Conservation (phyloP, 139 green algal genomes). For the Dunaliella sp. region DNA sequence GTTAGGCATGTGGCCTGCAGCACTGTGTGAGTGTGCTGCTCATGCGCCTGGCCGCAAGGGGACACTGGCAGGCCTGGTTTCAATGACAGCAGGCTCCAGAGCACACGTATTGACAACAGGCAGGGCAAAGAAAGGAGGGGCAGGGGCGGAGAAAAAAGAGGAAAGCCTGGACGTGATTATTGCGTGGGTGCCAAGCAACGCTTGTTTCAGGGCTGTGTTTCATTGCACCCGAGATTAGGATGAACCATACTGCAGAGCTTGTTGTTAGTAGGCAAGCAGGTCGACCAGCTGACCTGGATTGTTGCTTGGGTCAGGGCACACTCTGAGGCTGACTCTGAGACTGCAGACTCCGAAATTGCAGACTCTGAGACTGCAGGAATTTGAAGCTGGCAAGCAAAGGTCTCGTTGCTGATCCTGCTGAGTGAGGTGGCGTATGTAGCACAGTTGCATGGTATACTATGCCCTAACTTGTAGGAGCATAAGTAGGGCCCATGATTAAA, state of each 20-base stretch:
- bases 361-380: too few relatives aligned
- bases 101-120: too few relatives aligned
- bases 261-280: too few relatives aligned
- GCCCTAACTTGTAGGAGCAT: too few relatives aligned
- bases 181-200: neutral
- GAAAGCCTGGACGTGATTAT: neutral
- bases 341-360: too few relatives aligned
- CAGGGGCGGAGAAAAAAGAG: neutral
- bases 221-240: too few relatives aligned
- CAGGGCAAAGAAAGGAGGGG: neutral
- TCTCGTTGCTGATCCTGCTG: too few relatives aligned
- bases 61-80: neutral
- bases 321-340: neutral
- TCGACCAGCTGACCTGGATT: neutral
- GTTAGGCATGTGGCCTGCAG: neutral
- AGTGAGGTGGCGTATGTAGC: too few relatives aligned
- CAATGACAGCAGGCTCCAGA: neutral
- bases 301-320: neutral
- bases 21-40: neutral
- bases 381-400: too few relatives aligned
- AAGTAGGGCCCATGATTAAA: too few relatives aligned
- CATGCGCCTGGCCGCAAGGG: neutral
- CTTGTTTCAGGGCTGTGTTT: neutral
- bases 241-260: too few relatives aligned
- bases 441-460: too few relatives aligned